These are phyloP conservation scores for Aspergillus uvarum DNA, from an alignment of 2,329 filamentous ascomycete genomes.

Conservation along the genomic window DNA sequence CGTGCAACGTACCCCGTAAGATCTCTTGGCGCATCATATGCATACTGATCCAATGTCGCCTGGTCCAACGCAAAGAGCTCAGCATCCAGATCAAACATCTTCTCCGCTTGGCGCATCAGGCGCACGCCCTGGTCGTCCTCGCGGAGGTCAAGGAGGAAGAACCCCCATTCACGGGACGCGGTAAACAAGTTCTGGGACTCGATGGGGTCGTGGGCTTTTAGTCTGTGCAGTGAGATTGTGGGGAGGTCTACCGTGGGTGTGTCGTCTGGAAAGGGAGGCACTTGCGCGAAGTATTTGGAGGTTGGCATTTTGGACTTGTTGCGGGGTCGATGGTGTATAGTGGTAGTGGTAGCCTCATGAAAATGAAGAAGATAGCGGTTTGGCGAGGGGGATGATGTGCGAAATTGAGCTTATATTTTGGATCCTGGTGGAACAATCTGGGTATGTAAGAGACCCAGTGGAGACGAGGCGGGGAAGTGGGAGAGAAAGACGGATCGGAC, in stretches of 20 bases:
- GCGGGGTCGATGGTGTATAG: too few species aligned
- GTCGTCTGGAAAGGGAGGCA: constrained; percentile 13
- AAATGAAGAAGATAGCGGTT: too few species aligned
- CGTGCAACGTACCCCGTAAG: not conserved
- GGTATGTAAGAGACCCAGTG: too few species aligned
- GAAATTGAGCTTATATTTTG: too few species aligned
- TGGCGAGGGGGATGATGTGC: too few species aligned
- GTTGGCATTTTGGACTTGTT: constrained; percentile 6
- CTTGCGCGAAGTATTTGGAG: constrained; percentile 5
- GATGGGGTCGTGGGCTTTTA: not conserved
- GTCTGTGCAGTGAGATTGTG: constrained; percentile 6
- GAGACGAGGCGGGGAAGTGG: too few species aligned
- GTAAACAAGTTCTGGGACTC: constrained; percentile 17
- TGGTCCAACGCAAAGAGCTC: constrained; percentile 9
- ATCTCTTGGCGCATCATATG: constrained; percentile 11
- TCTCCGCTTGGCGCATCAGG: constrained; percentile 41
- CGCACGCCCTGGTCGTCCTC: constrained; percentile 28
- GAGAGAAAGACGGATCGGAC: too few species aligned
- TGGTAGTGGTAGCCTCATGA: too few species aligned
- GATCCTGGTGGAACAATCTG: too few species aligned
- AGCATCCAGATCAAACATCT: constrained; percentile 36
- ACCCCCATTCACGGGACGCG: constrained; percentile 46
- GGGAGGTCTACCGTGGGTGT: constrained; percentile 1
- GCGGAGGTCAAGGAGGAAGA: constrained; percentile 53
- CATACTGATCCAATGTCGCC: constrained; percentile 9